A percentile compares a stretch with the other conserved stretches of the same genome.
phyloP scores from a whole-genome alignment of 768 basidiomycete species.

The Amylocystis lapponica region DNA sequence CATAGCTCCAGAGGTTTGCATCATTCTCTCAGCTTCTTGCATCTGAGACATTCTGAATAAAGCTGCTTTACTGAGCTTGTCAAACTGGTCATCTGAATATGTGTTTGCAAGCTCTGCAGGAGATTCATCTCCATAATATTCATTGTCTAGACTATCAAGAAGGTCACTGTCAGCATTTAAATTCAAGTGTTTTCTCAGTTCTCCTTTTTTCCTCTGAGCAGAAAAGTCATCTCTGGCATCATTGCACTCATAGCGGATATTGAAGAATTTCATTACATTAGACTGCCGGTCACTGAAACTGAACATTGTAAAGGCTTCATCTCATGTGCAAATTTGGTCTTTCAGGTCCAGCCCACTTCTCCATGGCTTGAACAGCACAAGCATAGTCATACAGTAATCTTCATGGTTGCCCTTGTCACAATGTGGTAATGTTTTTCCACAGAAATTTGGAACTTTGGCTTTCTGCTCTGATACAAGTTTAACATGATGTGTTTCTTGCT shows the following conservation, averaged over 20 bases:
- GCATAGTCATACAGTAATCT: conserved; percentile 28
- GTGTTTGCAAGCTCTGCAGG: not conserved
- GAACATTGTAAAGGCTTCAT: conserved; percentile 1
- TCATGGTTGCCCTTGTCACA: conserved; percentile 27
- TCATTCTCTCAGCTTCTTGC: not conserved
- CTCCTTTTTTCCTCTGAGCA: not conserved
- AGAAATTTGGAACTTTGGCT: conserved; percentile 24
- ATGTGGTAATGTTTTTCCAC: conserved; percentile 24
- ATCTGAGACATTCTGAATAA: not conserved
- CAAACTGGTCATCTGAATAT: not conserved
- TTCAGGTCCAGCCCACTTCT: conserved; percentile 25
- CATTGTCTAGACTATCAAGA: not conserved
- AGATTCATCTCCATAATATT: not conserved
- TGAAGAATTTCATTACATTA: conserved; percentile 5
- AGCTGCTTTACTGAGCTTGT: not conserved
- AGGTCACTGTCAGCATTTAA: not conserved
- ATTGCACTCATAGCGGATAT: conserved; percentile 7
- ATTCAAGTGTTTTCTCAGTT: not conserved
- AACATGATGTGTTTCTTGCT: not conserved
- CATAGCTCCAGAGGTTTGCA: not conserved
- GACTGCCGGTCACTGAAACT: not conserved
- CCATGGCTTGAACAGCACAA: conserved; percentile 31
- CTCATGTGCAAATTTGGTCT: not conserved
- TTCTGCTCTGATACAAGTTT: not conserved
- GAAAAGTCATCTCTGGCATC: conserved; percentile 6